Conservation (phyloP, 2,329 filamentous ascomycete genomes). For the Colletotrichum sojae region DNA sequence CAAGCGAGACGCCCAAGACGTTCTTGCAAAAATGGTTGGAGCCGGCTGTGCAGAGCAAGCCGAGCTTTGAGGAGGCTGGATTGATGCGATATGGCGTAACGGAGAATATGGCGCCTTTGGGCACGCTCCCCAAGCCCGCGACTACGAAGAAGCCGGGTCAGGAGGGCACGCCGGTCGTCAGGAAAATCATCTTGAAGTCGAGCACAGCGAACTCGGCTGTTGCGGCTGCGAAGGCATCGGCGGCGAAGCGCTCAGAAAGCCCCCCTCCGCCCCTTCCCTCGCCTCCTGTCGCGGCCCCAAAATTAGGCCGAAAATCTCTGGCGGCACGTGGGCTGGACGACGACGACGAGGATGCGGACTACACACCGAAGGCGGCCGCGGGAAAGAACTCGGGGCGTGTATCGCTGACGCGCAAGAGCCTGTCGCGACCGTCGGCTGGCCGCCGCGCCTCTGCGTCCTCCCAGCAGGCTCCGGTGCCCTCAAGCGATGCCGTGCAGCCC, state of each 20-base stretch:
- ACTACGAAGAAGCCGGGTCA: constrained; percentile 54
- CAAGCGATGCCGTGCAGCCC: constrained; percentile 39
- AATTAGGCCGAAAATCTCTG: constrained; percentile 29
- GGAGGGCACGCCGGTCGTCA: constrained; percentile 49
- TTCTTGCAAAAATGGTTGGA: constrained; percentile 73
- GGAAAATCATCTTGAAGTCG: constrained; percentile 63
- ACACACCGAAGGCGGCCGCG: constrained; percentile 26
- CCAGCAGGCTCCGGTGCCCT: constrained; percentile 24
- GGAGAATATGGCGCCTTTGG: constrained; percentile 87
- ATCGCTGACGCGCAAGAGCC: constrained; percentile 39
- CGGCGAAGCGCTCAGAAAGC: constrained; percentile 37
- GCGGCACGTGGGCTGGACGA: constrained; percentile 29
- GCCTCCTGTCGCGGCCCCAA: constrained; percentile 29
- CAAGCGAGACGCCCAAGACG: constrained; percentile 56
- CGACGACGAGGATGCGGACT: constrained; percentile 38
- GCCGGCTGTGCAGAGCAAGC: constrained; percentile 69
- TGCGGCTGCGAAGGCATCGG: constrained; percentile 29
- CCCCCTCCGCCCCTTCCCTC: constrained; percentile 32
- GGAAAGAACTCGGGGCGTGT: constrained; percentile 33
- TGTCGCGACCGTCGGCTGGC: constrained; percentile 37
- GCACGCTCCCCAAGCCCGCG: constrained; percentile 76
- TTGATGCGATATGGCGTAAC: constrained; percentile 82
- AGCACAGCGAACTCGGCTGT: constrained; percentile 43
- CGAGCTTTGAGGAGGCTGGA: constrained; percentile 85
- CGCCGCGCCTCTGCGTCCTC: constrained; percentile 36